Conservation (phyloP, 1,139 yeast genomes). For the Yamadazyma dendronema region DNA sequence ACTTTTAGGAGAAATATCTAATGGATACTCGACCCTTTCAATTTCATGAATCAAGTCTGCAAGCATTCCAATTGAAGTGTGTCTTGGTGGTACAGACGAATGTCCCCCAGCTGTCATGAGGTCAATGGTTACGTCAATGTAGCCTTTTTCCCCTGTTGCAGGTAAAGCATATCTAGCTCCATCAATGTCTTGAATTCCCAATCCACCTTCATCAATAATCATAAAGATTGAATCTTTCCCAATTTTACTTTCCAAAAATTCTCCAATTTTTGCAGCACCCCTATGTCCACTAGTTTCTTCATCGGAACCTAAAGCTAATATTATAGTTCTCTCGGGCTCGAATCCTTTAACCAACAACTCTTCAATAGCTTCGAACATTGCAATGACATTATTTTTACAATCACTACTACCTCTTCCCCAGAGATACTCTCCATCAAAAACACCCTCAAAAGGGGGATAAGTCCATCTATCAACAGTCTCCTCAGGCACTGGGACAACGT, state of each 20-base stretch:
- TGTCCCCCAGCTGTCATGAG: slow-evolving; percentile 47
- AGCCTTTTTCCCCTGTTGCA: slow-evolving; percentile 44
- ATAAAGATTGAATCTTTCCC: slow-evolving; percentile 37
- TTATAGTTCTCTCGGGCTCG: slow-evolving; percentile 34
- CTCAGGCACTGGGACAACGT: slow-evolving; percentile 76
- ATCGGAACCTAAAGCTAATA: slow-evolving; percentile 46
- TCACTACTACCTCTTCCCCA: slow-evolving; percentile 45
- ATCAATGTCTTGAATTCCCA: slow-evolving; percentile 24
- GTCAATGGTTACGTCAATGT: slow-evolving; percentile 30
- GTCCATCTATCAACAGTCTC: slow-evolving; percentile 61
- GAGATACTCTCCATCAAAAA: slow-evolving; percentile 53
- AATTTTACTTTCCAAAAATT: slow-evolving; percentile 28
- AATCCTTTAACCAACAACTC: slow-evolving; percentile 28
- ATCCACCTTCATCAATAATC: slow-evolving; percentile 41
- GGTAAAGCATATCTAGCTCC: slow-evolving; percentile 36
- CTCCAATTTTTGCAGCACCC: slow-evolving; percentile 27
- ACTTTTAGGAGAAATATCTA: slow-evolving; percentile 28
- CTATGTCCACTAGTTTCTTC: slow-evolving; percentile 41
- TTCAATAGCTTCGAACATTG: slow-evolving; percentile 40
- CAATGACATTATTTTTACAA: slow-evolving; percentile 40
- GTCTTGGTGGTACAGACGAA: slow-evolving; percentile 46
- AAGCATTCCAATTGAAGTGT: slow-evolving; percentile 44
- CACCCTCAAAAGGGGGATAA: slow-evolving; percentile 68
- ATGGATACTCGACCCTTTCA: slow-evolving; percentile 43
- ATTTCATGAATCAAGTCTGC: slow-evolving; percentile 36